Base-by-base conservation (phyloP, 306 rosid species). In the Leucaena leucocephala region DNA sequence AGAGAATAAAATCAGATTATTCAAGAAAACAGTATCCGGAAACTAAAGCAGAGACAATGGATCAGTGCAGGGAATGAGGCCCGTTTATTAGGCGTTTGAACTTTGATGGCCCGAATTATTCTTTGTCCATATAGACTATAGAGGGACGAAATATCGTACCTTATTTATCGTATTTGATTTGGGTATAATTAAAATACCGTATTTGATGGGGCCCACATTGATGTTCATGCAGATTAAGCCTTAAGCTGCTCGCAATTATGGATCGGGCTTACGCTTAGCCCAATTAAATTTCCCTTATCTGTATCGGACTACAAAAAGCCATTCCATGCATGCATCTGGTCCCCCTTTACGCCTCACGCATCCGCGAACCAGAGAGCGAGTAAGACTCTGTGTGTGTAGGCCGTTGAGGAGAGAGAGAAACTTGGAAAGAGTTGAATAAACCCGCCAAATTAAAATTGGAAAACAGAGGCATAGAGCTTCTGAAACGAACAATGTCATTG, bases 381-480 rank as follows among this genome's bases (percentile, higher is more conserved):
- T 8, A 9, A 43, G 59, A 52, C 22, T 17, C 2, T 17, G 59
- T 17, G 59, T 7, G 59, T n/a, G 45, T 48, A 69, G 57, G 39
- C 27, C 27, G 27, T 27, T 27, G 50, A 19, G 58, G 80, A 45
- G 78, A 76, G 68, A 69, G 78, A 54, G 72, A 78, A 6, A 0
- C 74, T 80, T 79, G 80, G 83, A 83, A 81, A 45, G 15, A 36
- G 43, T 50, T 64, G n/a, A 82, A 68, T 69, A 74, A 16, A 81
- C 93, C 87, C 98, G 96, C 97, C 89, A 89, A 55, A 55, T 55
- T 55, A 55, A 69, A 71, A 44, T 84, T 79, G 52, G 3, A 82
- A 91, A 74, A 8, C 65, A 19, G 70, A 73, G 64, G 77, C 76
- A 62, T 65, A 49, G 84, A 27, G 67, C 74, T 70, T 43, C 65